Base-by-base conservation (phyloP, 331 rosid species). In the Prunus yedoensis region DNA sequence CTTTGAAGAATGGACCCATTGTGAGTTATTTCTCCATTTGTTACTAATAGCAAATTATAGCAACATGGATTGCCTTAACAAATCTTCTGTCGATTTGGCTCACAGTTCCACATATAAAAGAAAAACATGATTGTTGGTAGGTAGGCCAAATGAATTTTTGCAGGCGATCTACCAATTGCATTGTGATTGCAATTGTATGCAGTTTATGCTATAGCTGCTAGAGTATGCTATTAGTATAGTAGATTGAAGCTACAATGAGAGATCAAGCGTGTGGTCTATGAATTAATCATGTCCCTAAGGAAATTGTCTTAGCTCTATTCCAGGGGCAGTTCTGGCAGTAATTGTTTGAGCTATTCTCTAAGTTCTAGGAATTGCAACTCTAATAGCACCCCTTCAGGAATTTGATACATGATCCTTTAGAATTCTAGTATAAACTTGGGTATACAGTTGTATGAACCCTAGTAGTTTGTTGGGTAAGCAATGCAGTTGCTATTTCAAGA, bases 1-100 rank as follows among this genome's bases (percentile, higher is more conserved):
- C 90, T 76, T 86, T 95, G 89, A 87, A 92, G 85, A 95, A 92
- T 67, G 97, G 99, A 35, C 99, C 97, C 35, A 78, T 95, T 84
- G 99, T 95, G 86, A 95, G 99, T 91, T 66, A 67, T 67, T 67
- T 14, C 1, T 65, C 51, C 47, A 1, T 45, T 59, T 41, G 0
- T 76, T 56, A 35, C 28, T 27, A 27, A 27, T 27, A 27, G 32
- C 10, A 21, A 38, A 70, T 49, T 12, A 6, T 35, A 28, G 64
- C n/a, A 17, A 32, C 51, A 18, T n/a, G 17, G 20, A 21, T n/a
- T 52, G 20, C 30, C 28, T 6, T 71, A 2, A 7, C 16, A 2
- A 54, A 13, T 41, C 0, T 54, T 71, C 1, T 20, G 23, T 57
- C 20, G 6, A 12, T 54, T 20, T 35, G 20, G 65, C 35, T 35